phyloP scores from a whole-genome alignment of 1,284 basidiomycete species.

The Bondarzewia mesenterica region DNA sequence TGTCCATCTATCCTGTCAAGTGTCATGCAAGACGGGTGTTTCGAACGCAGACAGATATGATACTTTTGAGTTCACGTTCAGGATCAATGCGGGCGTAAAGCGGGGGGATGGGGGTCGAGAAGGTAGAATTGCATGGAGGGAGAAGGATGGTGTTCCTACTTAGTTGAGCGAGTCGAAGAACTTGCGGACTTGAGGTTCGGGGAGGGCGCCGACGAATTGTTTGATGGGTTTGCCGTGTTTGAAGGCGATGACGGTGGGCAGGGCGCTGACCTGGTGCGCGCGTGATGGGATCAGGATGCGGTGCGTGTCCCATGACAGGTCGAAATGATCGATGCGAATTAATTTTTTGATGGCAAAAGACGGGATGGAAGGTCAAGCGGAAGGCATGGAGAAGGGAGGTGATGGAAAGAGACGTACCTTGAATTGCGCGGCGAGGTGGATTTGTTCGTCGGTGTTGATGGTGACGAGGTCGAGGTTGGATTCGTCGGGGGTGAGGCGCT shows the following conservation, averaged over 20 bases:
- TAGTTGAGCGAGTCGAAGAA: constrained; percentile 31
- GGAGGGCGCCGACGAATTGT: constrained; percentile 56
- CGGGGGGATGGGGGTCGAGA: too few species aligned
- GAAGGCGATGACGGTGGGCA: constrained; percentile 71
- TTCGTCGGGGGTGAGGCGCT: constrained; percentile 40
- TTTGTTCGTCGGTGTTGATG: constrained; percentile 52
- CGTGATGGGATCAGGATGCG: neutral
- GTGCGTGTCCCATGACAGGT: too few species aligned
- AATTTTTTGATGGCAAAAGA: neutral
- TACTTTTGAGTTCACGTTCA: too few species aligned
- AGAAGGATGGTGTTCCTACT: too few species aligned
- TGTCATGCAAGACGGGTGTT: too few species aligned
- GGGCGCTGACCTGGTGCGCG: constrained; percentile 40
- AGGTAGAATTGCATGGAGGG: too few species aligned
- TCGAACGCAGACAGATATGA: too few species aligned
- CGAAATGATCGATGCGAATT: too few species aligned
- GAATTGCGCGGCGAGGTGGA: constrained; percentile 39
- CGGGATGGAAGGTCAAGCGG: neutral
- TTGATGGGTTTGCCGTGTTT: constrained; percentile 44
- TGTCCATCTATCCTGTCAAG: too few species aligned
- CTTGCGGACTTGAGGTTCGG: constrained; percentile 36
- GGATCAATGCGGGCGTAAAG: too few species aligned
- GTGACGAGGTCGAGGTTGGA: constrained; percentile 56
- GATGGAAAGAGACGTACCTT: constrained; percentile 30
- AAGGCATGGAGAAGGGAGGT: neutral